Percentiles rank a stretch among this genome's conserved stretches.
phyloP scores from a whole-genome alignment of 2,329 filamentous ascomycete species.

The Coniochaeta pulveracea region DNA sequence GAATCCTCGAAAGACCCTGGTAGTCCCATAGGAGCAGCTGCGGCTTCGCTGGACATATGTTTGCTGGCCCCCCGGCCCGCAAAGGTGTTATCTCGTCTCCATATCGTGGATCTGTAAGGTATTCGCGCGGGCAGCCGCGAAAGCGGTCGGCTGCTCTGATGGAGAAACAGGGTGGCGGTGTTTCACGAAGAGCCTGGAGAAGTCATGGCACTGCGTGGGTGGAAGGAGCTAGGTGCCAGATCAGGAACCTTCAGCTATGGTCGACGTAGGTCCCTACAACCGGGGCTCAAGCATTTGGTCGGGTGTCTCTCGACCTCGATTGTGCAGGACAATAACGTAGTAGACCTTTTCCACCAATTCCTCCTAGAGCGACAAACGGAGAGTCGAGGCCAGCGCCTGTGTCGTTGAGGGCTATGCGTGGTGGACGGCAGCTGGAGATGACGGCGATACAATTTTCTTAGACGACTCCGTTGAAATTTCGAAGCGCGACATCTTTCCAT shows the following conservation, averaged over 20 bases:
- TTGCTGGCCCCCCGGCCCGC: slow-evolving; percentile 29
- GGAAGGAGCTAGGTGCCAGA: slow-evolving; percentile 3
- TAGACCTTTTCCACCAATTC: slow-evolving; percentile 2
- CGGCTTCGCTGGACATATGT: slow-evolving; percentile 9
- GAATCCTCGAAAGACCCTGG: no score
- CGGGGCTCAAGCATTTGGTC: slow-evolving; percentile 3
- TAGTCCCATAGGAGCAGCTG: no score
- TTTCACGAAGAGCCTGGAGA: slow-evolving; percentile 12
- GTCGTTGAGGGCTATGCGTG: no score
- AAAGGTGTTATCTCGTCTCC: slow-evolving; percentile 24
- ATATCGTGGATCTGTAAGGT: slow-evolving; percentile 24
- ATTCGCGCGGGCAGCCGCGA: slow-evolving; percentile 30
- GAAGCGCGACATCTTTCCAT: slow-evolving; percentile 4
- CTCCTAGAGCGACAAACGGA: no score
- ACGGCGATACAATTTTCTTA: no score
- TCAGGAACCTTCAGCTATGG: slow-evolving; percentile 1
- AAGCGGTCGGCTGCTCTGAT: slow-evolving; percentile 24
- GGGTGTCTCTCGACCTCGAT: slow-evolving; percentile 1
- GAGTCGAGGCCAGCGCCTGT: no score
- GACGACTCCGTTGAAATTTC: no score
- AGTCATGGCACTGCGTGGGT: slow-evolving; percentile 15
- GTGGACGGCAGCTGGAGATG: no score
- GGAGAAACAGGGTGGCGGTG: slow-evolving; percentile 30
- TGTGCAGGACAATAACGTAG: slow-evolving; percentile 6
- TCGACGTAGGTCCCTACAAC: slow-evolving; percentile 7